Base-by-base conservation (phyloP, 495 filamentous ascomycete species). In the Penicillium coprophilum region DNA sequence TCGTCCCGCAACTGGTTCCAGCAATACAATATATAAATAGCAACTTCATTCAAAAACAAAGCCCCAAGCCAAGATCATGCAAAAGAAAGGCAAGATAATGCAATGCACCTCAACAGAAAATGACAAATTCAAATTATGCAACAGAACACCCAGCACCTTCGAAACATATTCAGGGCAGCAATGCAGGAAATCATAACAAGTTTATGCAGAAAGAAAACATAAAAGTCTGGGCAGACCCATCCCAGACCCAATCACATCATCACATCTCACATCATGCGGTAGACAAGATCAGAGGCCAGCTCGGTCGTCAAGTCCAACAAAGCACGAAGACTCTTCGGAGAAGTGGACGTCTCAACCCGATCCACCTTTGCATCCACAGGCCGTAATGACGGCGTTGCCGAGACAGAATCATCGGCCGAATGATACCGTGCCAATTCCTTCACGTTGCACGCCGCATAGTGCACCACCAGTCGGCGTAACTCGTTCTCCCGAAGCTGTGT, bases 401-500 rank as follows among this genome's bases (percentile, higher is more conserved):
- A 44, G 20, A 56, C 66, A 38, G 63, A 69, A 19, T 73, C 71
- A 23, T 63, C 60, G 24, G 67, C 64, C 39, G 69, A 69, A 49
- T 67, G 69, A 57, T 71, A 75, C n/a, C 62, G 55, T 11, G 74
- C 69, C 24, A 78, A 63, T 24, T 75, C 71, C 54, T 73, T 75
- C 56, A 77, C 64, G 50, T 75, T 76, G 58, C 76, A 78, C 5
- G 74, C 74, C 0, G 72, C 73, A 61, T 75, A 78, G 55, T 78
- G 74, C 20, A 72, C 66, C 8, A 77, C 70, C 55, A 78, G 61
- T 53, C 67, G 67, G 2, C 76, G 71, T 34, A 79, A 65, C 60
- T 79, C 73, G 50, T 77, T 77, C 38, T 78, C 74, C 2, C 76
- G 70, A 53, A 77, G 66, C 61, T 76, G 71, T n/a, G 76, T 76